A percentile compares a stretch with the other conserved stretches of the same genome.
Evolutionary conservation across 495 filamentous ascomycete species (phyloP).

Genomic region (Cercophora samala): DNA sequence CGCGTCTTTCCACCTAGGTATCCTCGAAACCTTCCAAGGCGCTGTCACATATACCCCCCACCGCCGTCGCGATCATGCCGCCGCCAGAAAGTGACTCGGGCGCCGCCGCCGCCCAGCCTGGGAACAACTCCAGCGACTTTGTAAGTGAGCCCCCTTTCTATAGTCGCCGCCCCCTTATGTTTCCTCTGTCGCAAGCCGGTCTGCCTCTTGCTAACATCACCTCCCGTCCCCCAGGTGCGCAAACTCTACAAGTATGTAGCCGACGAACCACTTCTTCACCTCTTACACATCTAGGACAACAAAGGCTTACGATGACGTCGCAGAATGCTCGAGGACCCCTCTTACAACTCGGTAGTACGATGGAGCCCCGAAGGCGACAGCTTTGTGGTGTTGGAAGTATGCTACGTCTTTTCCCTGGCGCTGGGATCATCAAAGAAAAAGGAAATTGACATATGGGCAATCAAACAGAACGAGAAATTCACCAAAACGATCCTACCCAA

Average conservation of each 20-base stretch:
- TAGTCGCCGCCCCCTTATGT: background rate
- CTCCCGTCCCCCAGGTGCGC: slow-evolving; percentile 64
- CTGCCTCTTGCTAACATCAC: slow-evolving; percentile 26
- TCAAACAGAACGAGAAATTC: slow-evolving; percentile 89
- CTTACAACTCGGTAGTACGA: slow-evolving; percentile 86
- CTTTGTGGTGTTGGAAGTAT: slow-evolving; percentile 95
- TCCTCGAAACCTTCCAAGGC: background rate
- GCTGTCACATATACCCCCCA: background rate
- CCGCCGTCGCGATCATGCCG: slow-evolving; percentile 37
- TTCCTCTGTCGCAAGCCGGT: background rate
- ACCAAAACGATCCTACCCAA: slow-evolving; percentile 96
- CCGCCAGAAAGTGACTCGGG: slow-evolving; percentile 39
- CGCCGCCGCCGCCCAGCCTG: slow-evolving; percentile 39
- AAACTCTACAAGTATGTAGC: slow-evolving; percentile 87
- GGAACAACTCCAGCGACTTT: slow-evolving; percentile 51
- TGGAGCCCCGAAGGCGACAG: slow-evolving; percentile 95
- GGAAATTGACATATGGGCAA: slow-evolving; percentile 1
- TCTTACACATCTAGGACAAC: background rate
- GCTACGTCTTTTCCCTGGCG: slow-evolving; percentile 12
- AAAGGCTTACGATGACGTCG: slow-evolving; percentile 27
- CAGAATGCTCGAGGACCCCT: slow-evolving; percentile 96
- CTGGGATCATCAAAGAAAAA: slow-evolving; percentile 14
- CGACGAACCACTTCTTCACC: slow-evolving; percentile 14
- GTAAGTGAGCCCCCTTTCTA: slow-evolving; percentile 32
- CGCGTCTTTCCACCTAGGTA: background rate